Conservation (phyloP, 352 stramenopile genomes). For the Pilasporangium apinafurcum region DNA sequence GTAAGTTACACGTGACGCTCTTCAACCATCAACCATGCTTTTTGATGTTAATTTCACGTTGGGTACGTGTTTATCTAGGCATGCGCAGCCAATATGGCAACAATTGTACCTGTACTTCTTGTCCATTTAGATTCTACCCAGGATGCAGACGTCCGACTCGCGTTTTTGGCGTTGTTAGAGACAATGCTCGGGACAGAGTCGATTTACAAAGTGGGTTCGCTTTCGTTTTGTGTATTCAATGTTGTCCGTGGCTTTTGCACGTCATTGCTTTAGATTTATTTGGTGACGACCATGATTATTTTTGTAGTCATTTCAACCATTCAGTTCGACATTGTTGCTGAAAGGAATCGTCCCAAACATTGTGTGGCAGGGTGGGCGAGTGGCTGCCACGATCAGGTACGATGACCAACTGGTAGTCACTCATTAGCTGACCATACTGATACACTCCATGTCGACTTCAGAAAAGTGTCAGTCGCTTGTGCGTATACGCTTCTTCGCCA, state of each 20-base stretch:
- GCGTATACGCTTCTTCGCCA: conserved; percentile 82
- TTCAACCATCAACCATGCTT: not conserved
- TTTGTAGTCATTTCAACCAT: conserved; percentile 53
- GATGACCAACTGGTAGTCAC: not conserved
- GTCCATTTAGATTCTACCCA: conserved; percentile 55
- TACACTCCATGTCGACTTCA: conserved; percentile 5
- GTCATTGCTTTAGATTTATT: too few species aligned
- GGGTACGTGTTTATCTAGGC: conserved; percentile 22
- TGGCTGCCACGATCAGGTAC: conserved; percentile 81
- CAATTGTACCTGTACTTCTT: conserved; percentile 57
- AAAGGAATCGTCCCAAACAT: conserved; percentile 87
- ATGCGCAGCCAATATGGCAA: conserved; percentile 46
- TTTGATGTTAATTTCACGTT: not conserved
- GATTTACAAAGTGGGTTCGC: conserved; percentile 37
- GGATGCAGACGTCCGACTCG: conserved; percentile 68
- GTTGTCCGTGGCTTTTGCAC: not conserved
- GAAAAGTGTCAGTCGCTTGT: conserved; percentile 86
- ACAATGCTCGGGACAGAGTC: conserved; percentile 62
- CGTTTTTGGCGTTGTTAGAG: conserved; percentile 80
- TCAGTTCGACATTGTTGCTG: conserved; percentile 48
- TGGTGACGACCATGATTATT: too few species aligned
- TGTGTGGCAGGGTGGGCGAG: conserved; percentile 82
- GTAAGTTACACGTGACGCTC: too few species aligned
- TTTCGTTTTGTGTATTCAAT: not conserved
- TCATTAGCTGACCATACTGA: not conserved